These are phyloP conservation scores for Syzygium malaccense DNA, from an alignment of 441 rosid species.

Conservation along the genomic window DNA sequence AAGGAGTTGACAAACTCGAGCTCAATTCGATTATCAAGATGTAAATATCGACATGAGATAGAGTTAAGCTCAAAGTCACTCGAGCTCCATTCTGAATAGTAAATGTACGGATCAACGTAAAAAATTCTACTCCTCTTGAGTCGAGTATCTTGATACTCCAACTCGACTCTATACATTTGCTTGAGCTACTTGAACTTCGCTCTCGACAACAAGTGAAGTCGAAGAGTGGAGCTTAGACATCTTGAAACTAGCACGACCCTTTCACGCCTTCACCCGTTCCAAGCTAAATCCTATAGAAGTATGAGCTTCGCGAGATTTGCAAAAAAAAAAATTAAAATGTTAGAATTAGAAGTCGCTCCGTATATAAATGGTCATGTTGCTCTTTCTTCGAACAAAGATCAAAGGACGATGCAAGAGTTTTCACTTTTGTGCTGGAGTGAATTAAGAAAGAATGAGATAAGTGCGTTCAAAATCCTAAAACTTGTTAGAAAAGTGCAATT, in stretches of 20 bases:
- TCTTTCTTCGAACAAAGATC: not conserved
- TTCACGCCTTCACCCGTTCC: not conserved
- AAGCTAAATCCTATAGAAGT: not conserved
- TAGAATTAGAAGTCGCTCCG: fast-evolving
- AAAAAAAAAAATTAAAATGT: not conserved
- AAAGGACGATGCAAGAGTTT: not conserved
- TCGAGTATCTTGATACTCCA: no score
- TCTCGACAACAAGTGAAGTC: not conserved
- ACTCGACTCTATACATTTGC: not conserved
- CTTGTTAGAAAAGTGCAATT: no score
- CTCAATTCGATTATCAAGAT: not conserved
- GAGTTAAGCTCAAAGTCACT: not conserved
- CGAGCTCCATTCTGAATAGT: not conserved
- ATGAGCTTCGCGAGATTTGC: fast-evolving
- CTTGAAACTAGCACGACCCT: not conserved
- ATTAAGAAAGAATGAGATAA: not conserved
- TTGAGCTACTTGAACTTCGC: not conserved
- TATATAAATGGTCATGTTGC: not conserved
- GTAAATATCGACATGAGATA: not conserved
- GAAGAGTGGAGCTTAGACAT: not conserved
- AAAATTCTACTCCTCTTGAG: not conserved
- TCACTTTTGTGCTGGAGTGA: not conserved
- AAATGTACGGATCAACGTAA: not conserved
- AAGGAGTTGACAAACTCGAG: not conserved
- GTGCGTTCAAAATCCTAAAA: no score